Evolutionary conservation across 169 alveolate genomes (phyloP).

Genomic region (Ichthyophthirius multifiliis): DNA sequence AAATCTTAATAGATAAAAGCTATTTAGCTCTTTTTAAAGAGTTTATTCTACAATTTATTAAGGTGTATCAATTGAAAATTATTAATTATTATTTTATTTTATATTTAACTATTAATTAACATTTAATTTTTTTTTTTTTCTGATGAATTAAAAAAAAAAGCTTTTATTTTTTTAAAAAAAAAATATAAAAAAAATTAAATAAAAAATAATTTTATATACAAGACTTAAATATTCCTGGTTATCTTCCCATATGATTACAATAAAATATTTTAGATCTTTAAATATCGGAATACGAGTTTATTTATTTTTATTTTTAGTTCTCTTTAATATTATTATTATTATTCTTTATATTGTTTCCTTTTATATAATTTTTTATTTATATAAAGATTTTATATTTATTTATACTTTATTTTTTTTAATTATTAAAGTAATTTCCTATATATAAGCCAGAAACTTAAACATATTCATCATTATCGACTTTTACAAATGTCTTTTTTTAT

Average conservation of each 20-base stretch:
- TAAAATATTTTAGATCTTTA: neutral
- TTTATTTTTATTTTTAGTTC: neutral
- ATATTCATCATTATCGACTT: no score
- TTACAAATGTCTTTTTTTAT: no score
- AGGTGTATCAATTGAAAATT: neutral
- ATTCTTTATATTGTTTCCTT: neutral
- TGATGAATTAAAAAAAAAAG: no score
- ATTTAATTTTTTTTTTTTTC: neutral
- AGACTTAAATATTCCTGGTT: conserved; percentile 2
- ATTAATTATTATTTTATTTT: neutral
- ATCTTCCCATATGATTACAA: conserved; percentile 20
- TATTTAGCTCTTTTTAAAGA: neutral
- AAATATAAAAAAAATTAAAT: neutral
- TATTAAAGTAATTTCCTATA: no score
- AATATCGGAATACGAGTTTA: neutral
- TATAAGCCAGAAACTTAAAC: no score
- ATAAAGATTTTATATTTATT: no score
- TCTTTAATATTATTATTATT: neutral
- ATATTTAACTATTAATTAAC: neutral
- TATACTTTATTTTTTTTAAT: no score
- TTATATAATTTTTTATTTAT: no score
- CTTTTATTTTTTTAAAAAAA: neutral
- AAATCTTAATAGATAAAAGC: neutral
- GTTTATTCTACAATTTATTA: neutral
- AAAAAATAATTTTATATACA: neutral